phyloP scores from a whole-genome alignment of 148 eudicot genomes.

The Hydrangea macrophylla region DNA sequence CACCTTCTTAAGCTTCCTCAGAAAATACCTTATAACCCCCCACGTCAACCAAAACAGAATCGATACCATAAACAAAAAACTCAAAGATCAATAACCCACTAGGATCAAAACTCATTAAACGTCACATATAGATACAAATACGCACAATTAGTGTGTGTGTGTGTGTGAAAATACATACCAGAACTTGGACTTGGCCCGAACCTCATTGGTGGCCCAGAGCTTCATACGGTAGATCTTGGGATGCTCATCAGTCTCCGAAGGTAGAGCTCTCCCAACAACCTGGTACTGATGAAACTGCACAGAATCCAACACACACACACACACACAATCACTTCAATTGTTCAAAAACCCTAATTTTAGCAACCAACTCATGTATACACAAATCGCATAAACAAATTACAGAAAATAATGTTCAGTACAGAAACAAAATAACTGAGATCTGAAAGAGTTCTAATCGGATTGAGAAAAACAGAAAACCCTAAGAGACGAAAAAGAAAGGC shows the following conservation, averaged over 20 bases:
- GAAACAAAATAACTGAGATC: background rate
- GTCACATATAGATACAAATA: background rate
- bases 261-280: conserved; percentile 84
- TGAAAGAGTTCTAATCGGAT: background rate
- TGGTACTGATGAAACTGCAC: conserved; percentile 82
- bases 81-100: background rate
- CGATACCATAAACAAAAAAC: background rate
- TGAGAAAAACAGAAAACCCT: background rate
- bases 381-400: background rate
- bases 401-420: background rate
- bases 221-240: conserved; percentile 96
- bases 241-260: conserved; percentile 61
- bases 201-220: conserved; percentile 93
- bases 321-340: background rate
- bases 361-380: background rate
- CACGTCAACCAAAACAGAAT: conserved; percentile 1
- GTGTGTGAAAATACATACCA: conserved; percentile 40
- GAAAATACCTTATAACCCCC: conserved; percentile 57
- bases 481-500: background rate
- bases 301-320: conserved; percentile 9
- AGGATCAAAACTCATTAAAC: background rate
- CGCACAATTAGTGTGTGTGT: background rate
- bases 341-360: background rate
- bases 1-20: conserved; percentile 98
- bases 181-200: conserved; percentile 90